phyloP scores from a whole-genome alignment of 768 basidiomycete genomes.

The Hortiboletus campestris region DNA sequence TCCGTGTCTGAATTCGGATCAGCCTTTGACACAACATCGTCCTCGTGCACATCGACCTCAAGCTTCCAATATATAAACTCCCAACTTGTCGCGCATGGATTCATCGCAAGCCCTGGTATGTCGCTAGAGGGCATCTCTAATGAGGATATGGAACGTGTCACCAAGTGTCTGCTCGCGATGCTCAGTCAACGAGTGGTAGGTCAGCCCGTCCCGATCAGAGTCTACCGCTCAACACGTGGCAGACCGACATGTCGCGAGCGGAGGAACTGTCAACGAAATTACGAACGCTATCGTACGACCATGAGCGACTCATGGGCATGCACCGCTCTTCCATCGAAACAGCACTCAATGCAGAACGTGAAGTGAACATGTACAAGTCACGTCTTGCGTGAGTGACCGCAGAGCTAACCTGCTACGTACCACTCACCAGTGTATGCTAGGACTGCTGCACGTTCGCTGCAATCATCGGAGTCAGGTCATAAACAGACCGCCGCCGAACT shows the following conservation, averaged over 20 bases:
- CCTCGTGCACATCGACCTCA: slow-evolving; percentile 50
- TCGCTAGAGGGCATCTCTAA: slow-evolving; percentile 62
- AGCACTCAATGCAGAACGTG: slow-evolving; percentile 74
- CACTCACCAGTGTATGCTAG: slow-evolving; percentile 34
- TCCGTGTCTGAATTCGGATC: slow-evolving; percentile 44
- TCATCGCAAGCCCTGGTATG: slow-evolving; percentile 59
- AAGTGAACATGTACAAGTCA: slow-evolving; percentile 70
- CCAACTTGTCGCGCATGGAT: slow-evolving; percentile 83
- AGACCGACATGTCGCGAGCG: slow-evolving; percentile 77
- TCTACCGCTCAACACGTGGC: slow-evolving; percentile 16
- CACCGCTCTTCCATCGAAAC: slow-evolving; percentile 57
- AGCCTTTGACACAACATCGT: slow-evolving; percentile 43
- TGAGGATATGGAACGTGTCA: slow-evolving; percentile 52
- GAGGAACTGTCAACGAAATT: slow-evolving; percentile 75
- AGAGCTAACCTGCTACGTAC: background rate
- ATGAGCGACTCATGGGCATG: slow-evolving; percentile 71
- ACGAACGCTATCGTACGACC: slow-evolving; percentile 76
- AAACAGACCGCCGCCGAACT: slow-evolving; percentile 71
- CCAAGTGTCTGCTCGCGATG: slow-evolving; percentile 76
- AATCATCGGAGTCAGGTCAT: slow-evolving; percentile 60
- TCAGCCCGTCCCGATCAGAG: slow-evolving; percentile 13
- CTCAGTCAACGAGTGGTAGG: slow-evolving; percentile 75
- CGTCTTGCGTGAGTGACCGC: slow-evolving; percentile 58
- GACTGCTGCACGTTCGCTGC: slow-evolving; percentile 50
- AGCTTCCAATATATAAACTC: slow-evolving; percentile 77